Evolutionary conservation across 2,329 filamentous ascomycete genomes (phyloP).

Genomic region (Botryotinia calthae): DNA sequence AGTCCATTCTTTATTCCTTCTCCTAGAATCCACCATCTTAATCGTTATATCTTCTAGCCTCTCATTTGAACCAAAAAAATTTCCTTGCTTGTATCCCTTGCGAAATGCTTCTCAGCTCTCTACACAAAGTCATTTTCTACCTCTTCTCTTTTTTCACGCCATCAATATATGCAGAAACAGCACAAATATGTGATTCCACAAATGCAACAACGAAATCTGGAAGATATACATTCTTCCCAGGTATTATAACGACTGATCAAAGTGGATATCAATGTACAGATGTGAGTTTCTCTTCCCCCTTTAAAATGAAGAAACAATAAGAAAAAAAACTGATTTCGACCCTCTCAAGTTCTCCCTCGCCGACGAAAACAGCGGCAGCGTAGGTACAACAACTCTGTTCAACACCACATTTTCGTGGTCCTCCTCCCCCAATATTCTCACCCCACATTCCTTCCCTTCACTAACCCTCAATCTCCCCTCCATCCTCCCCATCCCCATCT

Average conservation of each 20-base stretch:
- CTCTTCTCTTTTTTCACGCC: background rate
- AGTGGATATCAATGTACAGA: conserved; percentile 6
- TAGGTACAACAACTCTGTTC: background rate
- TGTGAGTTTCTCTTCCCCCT: background rate
- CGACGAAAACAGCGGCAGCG: background rate
- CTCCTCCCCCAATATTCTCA: background rate
- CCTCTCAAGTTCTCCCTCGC: conserved; percentile 2
- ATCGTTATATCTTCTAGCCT: background rate
- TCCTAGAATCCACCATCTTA: too few species aligned
- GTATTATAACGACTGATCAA: background rate
- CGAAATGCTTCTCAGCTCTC: conserved; percentile 2
- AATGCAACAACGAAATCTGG: conserved; percentile 6
- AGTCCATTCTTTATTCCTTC: background rate
- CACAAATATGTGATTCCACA: background rate
- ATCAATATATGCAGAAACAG: conserved; percentile 4
- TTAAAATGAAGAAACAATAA: background rate
- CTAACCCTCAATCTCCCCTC: conserved; percentile 2
- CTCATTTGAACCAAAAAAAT: background rate
- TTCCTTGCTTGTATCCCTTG: background rate
- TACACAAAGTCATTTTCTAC: background rate
- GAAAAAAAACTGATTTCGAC: background rate
- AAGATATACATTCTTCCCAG: conserved; percentile 13
- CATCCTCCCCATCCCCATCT: background rate
- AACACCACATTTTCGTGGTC: background rate
- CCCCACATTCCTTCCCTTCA: background rate